A percentile compares a stretch with the other conserved stretches of the same genome.
Evolutionary conservation across 768 basidiomycete species (phyloP).

Genomic region (Pleurotus eryngii): DNA sequence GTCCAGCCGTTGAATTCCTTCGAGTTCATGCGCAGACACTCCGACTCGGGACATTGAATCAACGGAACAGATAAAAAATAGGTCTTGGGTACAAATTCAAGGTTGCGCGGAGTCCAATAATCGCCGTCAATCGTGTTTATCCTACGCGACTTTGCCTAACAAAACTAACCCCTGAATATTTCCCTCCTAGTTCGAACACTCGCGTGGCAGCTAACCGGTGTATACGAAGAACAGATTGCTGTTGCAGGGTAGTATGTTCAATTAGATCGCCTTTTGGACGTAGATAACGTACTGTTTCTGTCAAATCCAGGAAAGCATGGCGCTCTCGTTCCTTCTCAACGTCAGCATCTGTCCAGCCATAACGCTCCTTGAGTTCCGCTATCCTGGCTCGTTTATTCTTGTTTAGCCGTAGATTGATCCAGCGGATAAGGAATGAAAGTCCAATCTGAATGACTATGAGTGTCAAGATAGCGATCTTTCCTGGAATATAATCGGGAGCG

Average conservation of each 20-base stretch:
- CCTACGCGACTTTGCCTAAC: not conserved
- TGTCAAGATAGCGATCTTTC: conserved; percentile 64
- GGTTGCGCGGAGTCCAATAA: not conserved
- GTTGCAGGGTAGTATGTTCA: conserved; percentile 4
- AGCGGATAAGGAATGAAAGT: conserved; percentile 46
- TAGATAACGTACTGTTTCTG: conserved; percentile 47
- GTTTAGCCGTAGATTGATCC: conserved; percentile 55
- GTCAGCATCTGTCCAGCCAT: conserved; percentile 58
- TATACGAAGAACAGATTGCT: conserved; percentile 63
- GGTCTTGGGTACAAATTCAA: no score
- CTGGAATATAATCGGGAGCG: conserved; percentile 61
- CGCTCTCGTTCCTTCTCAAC: conserved; percentile 55
- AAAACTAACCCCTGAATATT: not conserved
- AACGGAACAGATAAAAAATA: no score
- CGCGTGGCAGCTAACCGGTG: conserved; percentile 34
- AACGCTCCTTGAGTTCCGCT: conserved; percentile 38
- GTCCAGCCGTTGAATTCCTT: conserved; percentile 27
- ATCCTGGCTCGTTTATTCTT: conserved; percentile 39
- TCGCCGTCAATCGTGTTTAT: not conserved
- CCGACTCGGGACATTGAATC: no score
- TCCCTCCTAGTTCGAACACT: not conserved
- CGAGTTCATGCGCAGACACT: not conserved
- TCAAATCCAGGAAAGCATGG: conserved; percentile 61
- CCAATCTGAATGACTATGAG: conserved; percentile 50
- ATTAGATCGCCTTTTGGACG: not conserved